Base-by-base conservation (phyloP, 23 red algal genomes). In the Cyanidium caldarium region DNA sequence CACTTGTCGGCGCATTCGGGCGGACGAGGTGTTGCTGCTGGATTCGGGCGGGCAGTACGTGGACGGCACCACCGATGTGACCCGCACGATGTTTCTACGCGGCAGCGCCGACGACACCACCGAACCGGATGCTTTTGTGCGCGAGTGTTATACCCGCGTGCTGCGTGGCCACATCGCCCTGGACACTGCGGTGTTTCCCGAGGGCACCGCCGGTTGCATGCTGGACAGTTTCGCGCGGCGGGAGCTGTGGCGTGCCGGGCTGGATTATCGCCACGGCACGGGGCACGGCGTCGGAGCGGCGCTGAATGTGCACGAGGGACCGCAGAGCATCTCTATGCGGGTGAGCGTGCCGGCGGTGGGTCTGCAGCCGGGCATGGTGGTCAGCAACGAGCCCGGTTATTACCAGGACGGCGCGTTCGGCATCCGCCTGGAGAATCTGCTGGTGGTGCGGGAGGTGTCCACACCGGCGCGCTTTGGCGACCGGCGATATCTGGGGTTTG, bases 211-310 rank as follows among this genome's bases (percentile, higher is more conserved):
- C 3, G 91, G 91, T 33, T 57, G 65, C 15, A 69, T 86, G 68
- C 69, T 96, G 57, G 91, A 96, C 70, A 30, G 75, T 23, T 78
- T 82, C 23, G 91, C 91, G 12, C 80, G 91, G 13, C 58, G 73
- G 16, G 67, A 76, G 33, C 71, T 96, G 34, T 96, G 91, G 91
- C 65, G 66, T 17, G 65, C 65, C 65, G 91, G 91, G 1, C 75
- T 96, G 34, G 91, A 96, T 56, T 96, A 96, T 80, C 61, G 85
- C 25, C 91, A 96, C 38, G 91, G 91, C 34, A 96, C 91, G 26
- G 91, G 91, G 0, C 91, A 96, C 43, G 91, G 91, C 15, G 83
- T 96, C 2, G 91, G 91, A 5, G 91, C 91, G 25, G 76, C 79
- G 12, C 68, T 96, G 44, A 86, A 86, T 46, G 91, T 96, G n/a